Evolutionary conservation across 495 filamentous ascomycete genomes (phyloP).

Genomic region (Aspergillus heteromorphus): DNA sequence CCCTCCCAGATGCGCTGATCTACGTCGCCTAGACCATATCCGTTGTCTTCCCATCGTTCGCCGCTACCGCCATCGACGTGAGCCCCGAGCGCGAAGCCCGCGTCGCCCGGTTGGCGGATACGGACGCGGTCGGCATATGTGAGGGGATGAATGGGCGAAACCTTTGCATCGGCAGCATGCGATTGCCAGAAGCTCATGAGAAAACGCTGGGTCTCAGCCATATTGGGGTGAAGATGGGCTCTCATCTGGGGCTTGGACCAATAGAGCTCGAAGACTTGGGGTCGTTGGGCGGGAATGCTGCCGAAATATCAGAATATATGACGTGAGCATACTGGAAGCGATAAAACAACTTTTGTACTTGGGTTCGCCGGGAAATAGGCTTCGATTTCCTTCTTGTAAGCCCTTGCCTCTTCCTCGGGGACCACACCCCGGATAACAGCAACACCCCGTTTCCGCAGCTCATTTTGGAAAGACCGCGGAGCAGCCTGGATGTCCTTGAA

Average conservation of each 20-base stretch:
- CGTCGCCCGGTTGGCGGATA: constrained; percentile 53
- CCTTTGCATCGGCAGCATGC: constrained; percentile 41
- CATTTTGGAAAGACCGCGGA: constrained; percentile 18
- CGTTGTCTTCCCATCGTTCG: constrained; percentile 67
- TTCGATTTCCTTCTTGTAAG: constrained; percentile 51
- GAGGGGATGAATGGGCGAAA: constrained; percentile 49
- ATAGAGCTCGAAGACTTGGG: constrained; percentile 76
- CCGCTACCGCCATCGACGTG: constrained; percentile 70
- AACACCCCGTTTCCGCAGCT: constrained; percentile 50
- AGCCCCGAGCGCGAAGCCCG: constrained; percentile 65
- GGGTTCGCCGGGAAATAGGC: constrained; percentile 55
- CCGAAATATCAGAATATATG: background rate
- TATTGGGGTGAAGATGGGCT: constrained; percentile 59
- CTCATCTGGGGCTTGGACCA: constrained; percentile 66
- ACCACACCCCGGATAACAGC: constrained; percentile 56
- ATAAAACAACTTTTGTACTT: constrained; percentile 15
- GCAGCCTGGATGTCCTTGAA: constrained; percentile 7
- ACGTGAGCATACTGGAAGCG: background rate
- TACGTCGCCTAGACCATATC: constrained; percentile 54
- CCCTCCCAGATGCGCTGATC: constrained; percentile 63
- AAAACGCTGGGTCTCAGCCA: constrained; percentile 54
- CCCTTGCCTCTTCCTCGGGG: constrained; percentile 48
- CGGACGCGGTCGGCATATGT: constrained; percentile 70
- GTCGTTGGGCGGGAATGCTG: constrained; percentile 33
- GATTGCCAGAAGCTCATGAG: constrained; percentile 65